These are phyloP conservation scores for Phytophthora podocarpi DNA, from an alignment of 352 stramenopile species.

Conservation along the genomic window DNA sequence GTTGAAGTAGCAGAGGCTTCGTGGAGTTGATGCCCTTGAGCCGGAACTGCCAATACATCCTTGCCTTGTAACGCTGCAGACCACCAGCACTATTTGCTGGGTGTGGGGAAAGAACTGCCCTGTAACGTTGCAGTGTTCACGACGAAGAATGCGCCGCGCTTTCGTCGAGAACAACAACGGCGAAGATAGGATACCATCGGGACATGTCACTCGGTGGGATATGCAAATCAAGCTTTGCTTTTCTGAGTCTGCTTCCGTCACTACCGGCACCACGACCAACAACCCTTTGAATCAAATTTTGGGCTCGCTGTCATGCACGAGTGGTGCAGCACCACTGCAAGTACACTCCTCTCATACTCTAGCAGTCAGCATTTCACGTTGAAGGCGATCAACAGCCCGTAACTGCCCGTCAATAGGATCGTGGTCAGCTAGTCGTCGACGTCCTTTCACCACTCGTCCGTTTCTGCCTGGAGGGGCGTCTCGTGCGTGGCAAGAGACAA, in stretches of 20 bases:
- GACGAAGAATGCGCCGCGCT: slow-evolving; percentile 5
- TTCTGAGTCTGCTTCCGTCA: slow-evolving; percentile 97
- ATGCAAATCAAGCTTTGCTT: slow-evolving; percentile 96
- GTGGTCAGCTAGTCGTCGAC: slow-evolving; percentile 22
- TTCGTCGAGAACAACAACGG: slow-evolving; percentile 24
- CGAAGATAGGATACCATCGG: slow-evolving; percentile 22
- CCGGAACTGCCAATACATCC: too few relatives aligned
- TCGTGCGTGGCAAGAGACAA: slow-evolving; percentile 5
- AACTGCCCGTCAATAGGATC: slow-evolving; percentile 23
- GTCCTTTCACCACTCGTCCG: slow-evolving; percentile 30
- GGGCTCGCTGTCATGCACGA: neutral
- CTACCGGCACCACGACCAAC: slow-evolving; percentile 17
- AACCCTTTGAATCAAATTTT: too few relatives aligned
- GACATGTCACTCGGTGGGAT: slow-evolving; percentile 52
- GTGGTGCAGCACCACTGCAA: too few relatives aligned
- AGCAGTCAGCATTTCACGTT: slow-evolving; percentile 50
- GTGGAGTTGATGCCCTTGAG: too few relatives aligned
- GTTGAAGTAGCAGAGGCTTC: slow-evolving; percentile 1
- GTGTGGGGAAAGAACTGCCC: neutral
- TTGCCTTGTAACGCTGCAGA: slow-evolving; percentile 6
- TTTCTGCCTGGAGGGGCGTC: slow-evolving; percentile 24
- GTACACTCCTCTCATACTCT: slow-evolving; percentile 26
- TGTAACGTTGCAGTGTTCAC: slow-evolving; percentile 74
- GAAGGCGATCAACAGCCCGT: neutral
- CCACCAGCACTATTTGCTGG: neutral